phyloP scores from a whole-genome alignment of 1,284 basidiomycete species.

The Puccinia polysora region DNA sequence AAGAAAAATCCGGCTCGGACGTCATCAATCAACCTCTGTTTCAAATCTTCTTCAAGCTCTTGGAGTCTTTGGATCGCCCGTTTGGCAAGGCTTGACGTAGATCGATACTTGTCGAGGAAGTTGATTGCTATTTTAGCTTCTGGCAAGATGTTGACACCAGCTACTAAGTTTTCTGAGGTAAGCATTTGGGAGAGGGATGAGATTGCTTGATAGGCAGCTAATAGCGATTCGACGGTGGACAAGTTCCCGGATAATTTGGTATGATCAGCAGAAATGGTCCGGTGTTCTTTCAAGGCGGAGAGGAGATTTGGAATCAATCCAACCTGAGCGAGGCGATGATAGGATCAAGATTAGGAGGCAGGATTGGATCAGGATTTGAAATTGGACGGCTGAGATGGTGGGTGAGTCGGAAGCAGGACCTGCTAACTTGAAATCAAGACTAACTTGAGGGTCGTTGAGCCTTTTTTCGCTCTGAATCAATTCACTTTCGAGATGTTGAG shows the following conservation, averaged over 20 bases:
- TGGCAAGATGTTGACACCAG: constrained; percentile 10
- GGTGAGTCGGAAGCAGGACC: neutral
- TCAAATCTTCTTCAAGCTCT: constrained; percentile 42
- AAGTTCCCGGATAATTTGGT: constrained; percentile 6
- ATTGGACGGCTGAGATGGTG: neutral
- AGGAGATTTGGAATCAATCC: constrained; percentile 29
- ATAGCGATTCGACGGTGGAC: constrained; percentile 25
- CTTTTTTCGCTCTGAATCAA: constrained; percentile 21
- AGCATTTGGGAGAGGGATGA: constrained; percentile 11
- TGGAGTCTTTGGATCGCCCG: constrained; percentile 25
- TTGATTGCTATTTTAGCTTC: constrained; percentile 7
- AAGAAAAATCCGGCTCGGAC: constrained; percentile 17
- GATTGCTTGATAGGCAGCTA: constrained; percentile 21
- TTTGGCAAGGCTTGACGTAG: constrained; percentile 21
- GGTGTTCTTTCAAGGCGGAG: constrained; percentile 23
- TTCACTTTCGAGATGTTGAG: constrained; percentile 11
- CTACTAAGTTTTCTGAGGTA: constrained; percentile 10
- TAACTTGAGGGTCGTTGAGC: constrained; percentile 27
- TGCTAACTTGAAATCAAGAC: constrained; percentile 27
- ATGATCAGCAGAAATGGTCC: constrained; percentile 15
- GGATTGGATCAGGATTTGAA: neutral
- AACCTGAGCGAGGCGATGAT: constrained; percentile 14
- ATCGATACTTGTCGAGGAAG: neutral
- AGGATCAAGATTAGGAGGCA: neutral
- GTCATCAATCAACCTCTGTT: constrained; percentile 38